Conservation (phyloP, 352 stramenopile genomes). For the Thalassiosira delicatula region DNA sequence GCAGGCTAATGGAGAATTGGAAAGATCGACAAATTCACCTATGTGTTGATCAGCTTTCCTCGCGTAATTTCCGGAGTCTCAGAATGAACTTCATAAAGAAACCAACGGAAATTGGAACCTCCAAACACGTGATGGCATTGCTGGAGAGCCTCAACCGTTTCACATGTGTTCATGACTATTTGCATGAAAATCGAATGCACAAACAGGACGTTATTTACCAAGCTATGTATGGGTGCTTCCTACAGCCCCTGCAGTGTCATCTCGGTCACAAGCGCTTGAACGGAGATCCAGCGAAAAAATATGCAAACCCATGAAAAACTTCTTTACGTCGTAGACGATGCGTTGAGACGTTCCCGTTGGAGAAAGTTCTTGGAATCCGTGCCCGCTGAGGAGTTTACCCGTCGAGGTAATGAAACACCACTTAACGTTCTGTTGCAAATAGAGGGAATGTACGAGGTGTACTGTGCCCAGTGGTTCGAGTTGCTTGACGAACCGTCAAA, state of each 20-base stretch:
- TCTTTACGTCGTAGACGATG: neutral
- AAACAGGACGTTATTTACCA: slow-evolving; percentile 3
- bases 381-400: neutral
- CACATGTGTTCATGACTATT: slow-evolving; percentile 6
- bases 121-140: neutral
- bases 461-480: neutral
- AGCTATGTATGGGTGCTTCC: slow-evolving; percentile 10
- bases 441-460: neutral
- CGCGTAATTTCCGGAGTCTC: neutral
- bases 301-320: slow-evolving; percentile 17
- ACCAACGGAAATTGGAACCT: neutral
- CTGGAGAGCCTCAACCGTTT: neutral
- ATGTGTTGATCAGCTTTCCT: neutral
- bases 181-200: slow-evolving; percentile 32
- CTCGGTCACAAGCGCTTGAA: neutral
- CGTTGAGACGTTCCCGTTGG: neutral
- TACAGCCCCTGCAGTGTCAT: slow-evolving; percentile 23
- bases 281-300: slow-evolving; percentile 9
- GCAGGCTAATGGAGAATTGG: neutral
- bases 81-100: neutral
- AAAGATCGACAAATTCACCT: neutral
- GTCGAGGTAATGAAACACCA: neutral
- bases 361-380: neutral
- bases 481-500: slow-evolving; percentile 11
- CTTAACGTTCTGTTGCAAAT: neutral